These are phyloP conservation scores for Barnettozyma wickerhamii DNA, from an alignment of 805 yeast genomes.

Conservation along the genomic window DNA sequence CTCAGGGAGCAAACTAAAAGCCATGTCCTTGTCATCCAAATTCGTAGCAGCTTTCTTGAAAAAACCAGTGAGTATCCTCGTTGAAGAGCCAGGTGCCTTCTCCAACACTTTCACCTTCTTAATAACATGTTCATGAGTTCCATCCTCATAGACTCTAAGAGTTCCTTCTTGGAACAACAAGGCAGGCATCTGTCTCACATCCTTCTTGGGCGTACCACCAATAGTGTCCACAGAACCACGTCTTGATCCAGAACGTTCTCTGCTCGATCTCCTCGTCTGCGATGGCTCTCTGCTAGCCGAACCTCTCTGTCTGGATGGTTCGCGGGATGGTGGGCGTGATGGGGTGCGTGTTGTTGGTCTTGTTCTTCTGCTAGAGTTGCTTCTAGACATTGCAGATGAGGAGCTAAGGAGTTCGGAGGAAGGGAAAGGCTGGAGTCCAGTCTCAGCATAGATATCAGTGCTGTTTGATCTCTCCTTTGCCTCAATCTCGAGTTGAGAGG, in stretches of 20 bases:
- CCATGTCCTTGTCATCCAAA: constrained; percentile 14
- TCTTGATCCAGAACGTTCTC: constrained; percentile 1
- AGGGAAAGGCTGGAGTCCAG: constrained; percentile 1
- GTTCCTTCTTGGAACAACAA: constrained; percentile 13
- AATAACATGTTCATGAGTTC: constrained; percentile 23
- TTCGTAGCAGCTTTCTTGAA: constrained; percentile 13
- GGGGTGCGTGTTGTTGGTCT: constrained; percentile 1
- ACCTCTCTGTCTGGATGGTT: constrained; percentile 4
- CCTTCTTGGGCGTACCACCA: background rate
- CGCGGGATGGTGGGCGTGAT: background rate
- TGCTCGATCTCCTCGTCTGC: constrained; percentile 3
- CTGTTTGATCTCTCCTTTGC: background rate
- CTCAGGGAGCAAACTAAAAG: constrained; percentile 27
- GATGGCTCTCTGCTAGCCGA: constrained; percentile 4
- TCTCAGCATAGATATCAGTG: background rate
- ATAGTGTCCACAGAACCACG: constrained; percentile 4
- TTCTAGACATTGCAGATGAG: constrained; percentile 1
- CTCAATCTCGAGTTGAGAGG: constrained; percentile 1
- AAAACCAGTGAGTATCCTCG: constrained; percentile 23
- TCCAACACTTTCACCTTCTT: constrained; percentile 21
- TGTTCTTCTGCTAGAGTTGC: constrained; percentile 4
- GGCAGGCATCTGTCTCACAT: background rate
- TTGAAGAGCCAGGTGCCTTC: constrained; percentile 18
- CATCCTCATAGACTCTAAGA: constrained; percentile 19
- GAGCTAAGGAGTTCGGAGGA: background rate